Evolutionary conservation across 1,284 basidiomycete species (phyloP).

Genomic region (Ganoderma leucocontextum): DNA sequence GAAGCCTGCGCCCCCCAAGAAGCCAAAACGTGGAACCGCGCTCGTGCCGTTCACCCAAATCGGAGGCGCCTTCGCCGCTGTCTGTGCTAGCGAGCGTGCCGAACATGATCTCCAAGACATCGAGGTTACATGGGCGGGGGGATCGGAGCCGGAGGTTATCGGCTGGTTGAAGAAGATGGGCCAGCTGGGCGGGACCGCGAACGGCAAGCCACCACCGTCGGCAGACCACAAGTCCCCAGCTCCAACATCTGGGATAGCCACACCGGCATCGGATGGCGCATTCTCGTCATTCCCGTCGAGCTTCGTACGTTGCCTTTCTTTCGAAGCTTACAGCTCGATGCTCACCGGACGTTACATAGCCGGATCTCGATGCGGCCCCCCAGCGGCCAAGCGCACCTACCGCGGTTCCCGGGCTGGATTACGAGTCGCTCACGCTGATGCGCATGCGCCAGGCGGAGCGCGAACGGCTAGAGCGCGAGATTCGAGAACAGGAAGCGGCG

Average conservation of each 20-base stretch:
- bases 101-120: constrained; percentile 52
- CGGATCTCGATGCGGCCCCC: constrained; percentile 36
- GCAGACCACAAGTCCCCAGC: background rate
- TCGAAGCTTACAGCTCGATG: constrained; percentile 9
- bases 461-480: constrained; percentile 79
- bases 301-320: constrained; percentile 53
- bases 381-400: constrained; percentile 38
- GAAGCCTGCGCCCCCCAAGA: constrained; percentile 61
- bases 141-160: constrained; percentile 78
- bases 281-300: constrained; percentile 59
- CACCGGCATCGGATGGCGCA: constrained; percentile 5
- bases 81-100: constrained; percentile 63
- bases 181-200: constrained; percentile 52
- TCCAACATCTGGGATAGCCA: constrained; percentile 10
- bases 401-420: constrained; percentile 63
- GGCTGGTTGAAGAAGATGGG: constrained; percentile 79
- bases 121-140: constrained; percentile 60
- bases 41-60: constrained; percentile 79
- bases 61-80: constrained; percentile 74
- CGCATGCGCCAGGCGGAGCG: constrained; percentile 83
- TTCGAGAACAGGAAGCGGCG: constrained; percentile 68
- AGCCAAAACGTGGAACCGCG: constrained; percentile 72
- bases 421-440: constrained; percentile 84
- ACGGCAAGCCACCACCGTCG: constrained; percentile 4
- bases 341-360: constrained; percentile 34